These are phyloP conservation scores for Diaporthe eres DNA, from an alignment of 2,329 filamentous ascomycete species.

Conservation along the genomic window DNA sequence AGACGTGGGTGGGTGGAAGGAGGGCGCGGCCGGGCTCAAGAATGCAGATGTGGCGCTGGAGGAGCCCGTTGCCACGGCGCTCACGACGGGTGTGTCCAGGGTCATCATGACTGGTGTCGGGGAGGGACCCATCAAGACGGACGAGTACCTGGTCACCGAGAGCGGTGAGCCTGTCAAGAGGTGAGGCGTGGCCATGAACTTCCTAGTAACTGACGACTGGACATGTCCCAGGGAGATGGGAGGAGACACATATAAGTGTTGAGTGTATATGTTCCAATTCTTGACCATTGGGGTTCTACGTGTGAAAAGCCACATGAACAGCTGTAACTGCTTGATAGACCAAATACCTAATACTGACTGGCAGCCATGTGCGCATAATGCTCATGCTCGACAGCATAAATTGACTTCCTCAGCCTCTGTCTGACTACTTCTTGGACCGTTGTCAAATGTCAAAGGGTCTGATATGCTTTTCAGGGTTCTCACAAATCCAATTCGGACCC, in stretches of 20 bases:
- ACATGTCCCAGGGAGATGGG: not conserved
- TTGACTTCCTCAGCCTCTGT: not conserved
- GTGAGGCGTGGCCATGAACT: slow-evolving; percentile 29
- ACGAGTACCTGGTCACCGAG: slow-evolving; percentile 81
- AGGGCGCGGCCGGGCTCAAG: slow-evolving; percentile 66
- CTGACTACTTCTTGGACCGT: not conserved
- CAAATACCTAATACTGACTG: not conserved
- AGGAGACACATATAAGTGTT: not conserved
- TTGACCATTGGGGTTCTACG: not conserved
- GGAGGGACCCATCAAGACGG: slow-evolving; percentile 85
- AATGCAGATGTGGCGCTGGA: slow-evolving; percentile 70
- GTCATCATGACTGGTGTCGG: slow-evolving; percentile 94
- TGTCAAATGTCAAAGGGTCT: not conserved
- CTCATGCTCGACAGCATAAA: too few species aligned
- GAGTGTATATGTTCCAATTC: not conserved
- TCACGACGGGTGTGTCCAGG: slow-evolving; percentile 86
- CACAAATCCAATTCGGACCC: slow-evolving; percentile 5
- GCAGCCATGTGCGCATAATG: not conserved
- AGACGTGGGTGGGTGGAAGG: slow-evolving; percentile 79
- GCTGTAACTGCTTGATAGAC: not conserved
- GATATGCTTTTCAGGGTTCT: not conserved
- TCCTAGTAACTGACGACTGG: not conserved
- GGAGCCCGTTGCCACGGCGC: slow-evolving; percentile 71
- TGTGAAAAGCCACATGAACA: not conserved
- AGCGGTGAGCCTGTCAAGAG: slow-evolving; percentile 66